Evolutionary conservation across 129 eudicot species (phyloP), one percentile per base, ranked within the genome.

Genomic region (Chrysanthemum seticuspe): DNA sequence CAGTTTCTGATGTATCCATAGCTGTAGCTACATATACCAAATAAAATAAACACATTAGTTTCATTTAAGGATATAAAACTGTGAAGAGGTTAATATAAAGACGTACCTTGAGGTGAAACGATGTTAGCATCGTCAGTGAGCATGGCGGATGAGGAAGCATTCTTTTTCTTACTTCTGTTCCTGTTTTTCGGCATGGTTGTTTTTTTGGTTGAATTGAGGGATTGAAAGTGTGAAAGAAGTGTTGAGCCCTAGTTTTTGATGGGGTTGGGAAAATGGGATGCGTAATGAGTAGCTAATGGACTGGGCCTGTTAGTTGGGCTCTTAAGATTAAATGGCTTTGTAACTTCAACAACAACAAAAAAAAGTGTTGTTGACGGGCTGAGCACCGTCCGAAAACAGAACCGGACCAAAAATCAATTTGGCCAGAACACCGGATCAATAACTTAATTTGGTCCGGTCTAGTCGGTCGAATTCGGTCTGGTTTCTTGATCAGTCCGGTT

Each of bases 1-100:
- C 85, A 8, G 84, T 73, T 72, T 89, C 90, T n/a, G 93, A 87
- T 8, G 88, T 87, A 59, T 90, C 94, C 97, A 90, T 90, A 19
- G 87, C 89, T 81, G 83, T 78, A 72, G 12, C 78, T 56, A 45
- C 29, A 65, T 3, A 4, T 40, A 40, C 47, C 47, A 40, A 50
- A 18, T 47, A 5, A 25, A 80, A n/a, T 21, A 49, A 47, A 62
- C 0, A 53, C 55, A 18, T 55, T 12, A 80, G 44, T 67, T 67
- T 11, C 5, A 71, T 29, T 67, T 13, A 29, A 3, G 69, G n/a
- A 0, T 18, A 27, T 59, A 36, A 65, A 67, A 14, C 19, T 57
- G 21, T 25, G 21, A 68, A 76, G 27, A 36, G 0, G 16, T 13
- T 18, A 18, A 44, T 12, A 34, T 4, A 16, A 15, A 23, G 11